Conservation (phyloP, 2,329 filamentous ascomycete genomes). For the Fusarium chuoi region DNA sequence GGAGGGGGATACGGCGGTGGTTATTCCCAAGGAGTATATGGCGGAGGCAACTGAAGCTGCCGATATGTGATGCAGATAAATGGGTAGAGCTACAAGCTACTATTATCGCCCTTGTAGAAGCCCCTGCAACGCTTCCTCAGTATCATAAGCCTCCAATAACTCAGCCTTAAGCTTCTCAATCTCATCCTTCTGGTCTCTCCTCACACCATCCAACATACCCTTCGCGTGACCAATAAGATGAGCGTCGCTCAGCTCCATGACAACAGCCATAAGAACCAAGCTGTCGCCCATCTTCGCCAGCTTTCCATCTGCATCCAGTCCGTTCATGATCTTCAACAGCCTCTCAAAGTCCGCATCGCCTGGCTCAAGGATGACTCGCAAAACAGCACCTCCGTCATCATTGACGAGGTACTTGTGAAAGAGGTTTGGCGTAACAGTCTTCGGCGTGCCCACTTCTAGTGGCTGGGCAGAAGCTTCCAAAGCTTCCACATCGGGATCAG, state of each 20-base stretch:
- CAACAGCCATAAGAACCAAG: conserved; percentile 1
- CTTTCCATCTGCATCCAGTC: background rate
- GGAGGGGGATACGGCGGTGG: background rate
- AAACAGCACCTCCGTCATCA: accelerated
- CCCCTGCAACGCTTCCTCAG: background rate
- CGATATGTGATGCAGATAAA: background rate
- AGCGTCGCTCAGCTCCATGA: conserved; percentile 5
- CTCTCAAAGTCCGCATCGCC: background rate
- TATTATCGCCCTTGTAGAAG: background rate
- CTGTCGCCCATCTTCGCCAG: background rate
- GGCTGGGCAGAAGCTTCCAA: background rate
- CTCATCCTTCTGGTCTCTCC: background rate
- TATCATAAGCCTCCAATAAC: background rate
- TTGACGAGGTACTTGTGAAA: background rate
- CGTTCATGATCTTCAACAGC: conserved; percentile 1
- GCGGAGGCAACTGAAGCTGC: background rate
- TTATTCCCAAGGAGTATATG: background rate
- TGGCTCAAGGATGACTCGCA: background rate
- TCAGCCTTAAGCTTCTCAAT: background rate
- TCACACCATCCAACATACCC: background rate
- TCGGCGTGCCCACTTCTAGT: background rate
- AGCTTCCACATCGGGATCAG: background rate
- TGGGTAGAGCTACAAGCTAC: background rate
- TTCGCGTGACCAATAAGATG: background rate
- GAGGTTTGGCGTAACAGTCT: background rate